Percentiles rank a stretch among this genome's conserved stretches.
These are phyloP conservation scores for Fusarium fracticaudum DNA, from an alignment of 2,329 filamentous ascomycete species.

Conservation along the genomic window DNA sequence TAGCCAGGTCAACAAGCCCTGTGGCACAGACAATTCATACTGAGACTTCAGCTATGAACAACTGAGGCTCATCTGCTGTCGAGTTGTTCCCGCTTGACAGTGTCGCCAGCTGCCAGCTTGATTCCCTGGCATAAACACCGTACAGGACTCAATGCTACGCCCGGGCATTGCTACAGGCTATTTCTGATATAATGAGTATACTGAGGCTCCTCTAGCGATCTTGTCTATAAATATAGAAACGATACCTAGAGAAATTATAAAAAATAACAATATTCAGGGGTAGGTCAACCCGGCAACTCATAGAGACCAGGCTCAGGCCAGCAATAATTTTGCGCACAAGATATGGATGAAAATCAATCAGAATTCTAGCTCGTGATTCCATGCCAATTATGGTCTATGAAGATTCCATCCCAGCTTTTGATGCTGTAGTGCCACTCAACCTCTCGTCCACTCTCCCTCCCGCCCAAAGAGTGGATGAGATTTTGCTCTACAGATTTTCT, in stretches of 20 bases:
- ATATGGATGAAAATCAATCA: neutral
- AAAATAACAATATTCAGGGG: neutral
- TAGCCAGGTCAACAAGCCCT: neutral
- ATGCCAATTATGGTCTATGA: neutral
- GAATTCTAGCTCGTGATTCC: fast-evolving
- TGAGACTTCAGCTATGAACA: too few species aligned
- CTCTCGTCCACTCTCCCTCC: neutral
- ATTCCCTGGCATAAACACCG: neutral
- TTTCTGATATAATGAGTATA: fast-evolving
- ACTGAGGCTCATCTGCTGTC: neutral
- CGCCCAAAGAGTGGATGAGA: neutral
- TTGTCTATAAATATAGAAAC: neutral
- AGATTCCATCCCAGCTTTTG: neutral
- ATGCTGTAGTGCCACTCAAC: neutral
- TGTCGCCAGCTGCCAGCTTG: constrained; percentile 5
- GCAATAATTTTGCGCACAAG: neutral
- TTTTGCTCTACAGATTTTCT: neutral
- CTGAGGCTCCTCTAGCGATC: fast-evolving
- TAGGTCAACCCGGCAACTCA: neutral
- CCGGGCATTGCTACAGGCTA: neutral
- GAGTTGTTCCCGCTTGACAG: neutral
- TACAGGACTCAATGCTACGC: too few species aligned
- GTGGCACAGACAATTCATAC: neutral
- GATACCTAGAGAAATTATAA: too few species aligned
- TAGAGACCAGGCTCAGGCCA: too few species aligned